Base-by-base conservation (phyloP, 2,329 filamentous ascomycete species). In the Hymenotorrendiella dingleyae region DNA sequence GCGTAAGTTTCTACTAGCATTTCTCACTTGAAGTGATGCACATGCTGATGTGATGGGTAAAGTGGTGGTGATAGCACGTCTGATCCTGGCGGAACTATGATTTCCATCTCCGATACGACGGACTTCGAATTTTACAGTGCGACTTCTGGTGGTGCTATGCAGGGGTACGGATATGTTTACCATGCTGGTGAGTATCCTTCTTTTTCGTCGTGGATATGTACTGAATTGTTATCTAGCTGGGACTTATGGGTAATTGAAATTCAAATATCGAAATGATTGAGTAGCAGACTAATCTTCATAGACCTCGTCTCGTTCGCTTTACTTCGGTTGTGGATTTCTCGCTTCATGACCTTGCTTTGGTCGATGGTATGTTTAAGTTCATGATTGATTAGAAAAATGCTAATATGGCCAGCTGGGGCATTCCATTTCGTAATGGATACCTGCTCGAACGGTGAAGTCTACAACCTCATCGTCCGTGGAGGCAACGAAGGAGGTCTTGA, bases 41-140 rank as follows among this genome's bases (percentile, higher is more conserved):
- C n/a, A 4, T 20, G 9, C 24, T 21, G 21, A 40, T 20, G 24
- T 11, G 19, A 4, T 5, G 19, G 21, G 3, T 11, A 24, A 6
- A 33, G 14, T 19, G 10, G 19, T 36, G 21, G 34, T 17, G 8
- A 21, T 21, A 19, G 9, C 40, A 54, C 46, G 12, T 53, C 43
- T 12, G 67, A n/a, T n/a, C n/a, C 55, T 5, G 67, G 61, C 3
- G 72, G 71, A 2, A 76, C 76, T 49, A 76, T 76, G 72, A 68
- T 76, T 43, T 66, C 67, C 46, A 63, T 76, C 39, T 63, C 71
- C 47, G 67, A 72, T 46, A 63, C 66, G 9, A 64, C 61, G 37
- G 71, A 76, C 50, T 74, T 76, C 39, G 73, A 77, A 51, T 50
- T 77, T 43, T 75, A 73, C 56, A 74, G 70, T 30, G 68, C 65